These are phyloP conservation scores for Talaromyces thailandensis DNA, from an alignment of 495 filamentous ascomycete genomes.

Conservation along the genomic window DNA sequence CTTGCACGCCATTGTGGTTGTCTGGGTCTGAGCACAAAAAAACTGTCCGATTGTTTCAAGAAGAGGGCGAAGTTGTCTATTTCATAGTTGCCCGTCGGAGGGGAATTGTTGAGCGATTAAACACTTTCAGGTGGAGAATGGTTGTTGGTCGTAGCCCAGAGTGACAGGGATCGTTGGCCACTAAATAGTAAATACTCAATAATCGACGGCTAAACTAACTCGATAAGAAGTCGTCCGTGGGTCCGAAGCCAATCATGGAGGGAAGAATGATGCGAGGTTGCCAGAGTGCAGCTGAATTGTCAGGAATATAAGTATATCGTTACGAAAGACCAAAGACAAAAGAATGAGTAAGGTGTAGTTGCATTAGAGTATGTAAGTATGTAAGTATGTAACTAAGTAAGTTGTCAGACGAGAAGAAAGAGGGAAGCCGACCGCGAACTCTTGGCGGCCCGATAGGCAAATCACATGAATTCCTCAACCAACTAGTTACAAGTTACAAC, in stretches of 20 bases:
- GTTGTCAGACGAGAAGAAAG: too few species aligned
- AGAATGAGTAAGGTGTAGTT: neutral
- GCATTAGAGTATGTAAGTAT: neutral
- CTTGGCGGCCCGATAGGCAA: neutral
- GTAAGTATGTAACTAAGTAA: too few species aligned
- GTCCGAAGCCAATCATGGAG: neutral
- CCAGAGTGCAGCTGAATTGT: neutral
- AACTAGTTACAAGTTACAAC: too few species aligned
- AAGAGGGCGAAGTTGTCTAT: neutral
- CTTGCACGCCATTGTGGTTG: slow-evolving; percentile 34
- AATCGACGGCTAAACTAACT: slow-evolving; percentile 1
- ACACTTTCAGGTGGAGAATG: neutral
- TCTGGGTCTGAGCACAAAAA: neutral
- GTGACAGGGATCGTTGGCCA: neutral
- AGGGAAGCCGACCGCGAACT: neutral
- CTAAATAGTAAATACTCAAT: neutral
- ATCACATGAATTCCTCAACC: slow-evolving; percentile 1
- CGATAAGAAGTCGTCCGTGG: neutral
- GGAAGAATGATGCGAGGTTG: neutral
- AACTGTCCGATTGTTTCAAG: neutral
- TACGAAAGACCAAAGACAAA: neutral
- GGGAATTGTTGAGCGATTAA: slow-evolving; percentile 1
- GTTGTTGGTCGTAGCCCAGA: too few species aligned
- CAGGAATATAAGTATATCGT: neutral
- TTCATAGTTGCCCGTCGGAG: neutral